Base-by-base conservation (phyloP, 805 yeast species). In the Lachancea kluyveri region DNA sequence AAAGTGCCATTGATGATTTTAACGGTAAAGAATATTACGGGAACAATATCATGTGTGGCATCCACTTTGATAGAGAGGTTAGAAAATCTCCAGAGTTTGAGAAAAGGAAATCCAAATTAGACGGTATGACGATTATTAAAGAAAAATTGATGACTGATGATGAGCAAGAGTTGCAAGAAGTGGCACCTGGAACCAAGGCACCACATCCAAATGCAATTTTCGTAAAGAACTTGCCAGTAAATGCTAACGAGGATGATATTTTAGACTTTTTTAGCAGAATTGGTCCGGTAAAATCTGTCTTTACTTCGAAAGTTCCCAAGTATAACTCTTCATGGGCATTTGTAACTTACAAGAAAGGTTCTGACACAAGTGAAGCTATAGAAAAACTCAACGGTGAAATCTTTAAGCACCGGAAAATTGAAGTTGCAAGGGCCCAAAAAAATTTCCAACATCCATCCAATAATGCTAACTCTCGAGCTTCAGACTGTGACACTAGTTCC, bases 291-390 rank as follows among this genome's bases (percentile, higher is more conserved):
- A 52, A 54, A 30, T 59, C 64, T 6, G 56, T 60, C 2, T 60
- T 46, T 33, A 42, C 56, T 9, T 52, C 60, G 6, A 46, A 50
- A 8, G 56, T 48, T 9, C 19, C 36, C 6, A 45, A 37, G 28
- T 42, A 43, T 24, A 43, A 46, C 9, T 45, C 62, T 5, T 34
- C 45, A 14, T 57, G 61, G 60, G 67, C 67, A 5, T 67, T 66
- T 39, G 56, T 68, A 3, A 66, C 67, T 11, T 69, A 60, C 43
- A 64, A 61, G 36, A 54, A 52, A 19, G 53, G 56, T 16, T 36
- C 45, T 6, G 62, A 56, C 27, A 65, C 69, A 1, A 42, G 45
- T 16, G 39, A 44, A 4, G 65, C 70, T 8, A 61, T 70, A 12
- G 42, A 53, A 14, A 35, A 39, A 11, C 44, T 57, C 22, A 53